These are phyloP conservation scores for Solanum infundibuliforme DNA, from an alignment of 257 asterid species.

Conservation along the genomic window DNA sequence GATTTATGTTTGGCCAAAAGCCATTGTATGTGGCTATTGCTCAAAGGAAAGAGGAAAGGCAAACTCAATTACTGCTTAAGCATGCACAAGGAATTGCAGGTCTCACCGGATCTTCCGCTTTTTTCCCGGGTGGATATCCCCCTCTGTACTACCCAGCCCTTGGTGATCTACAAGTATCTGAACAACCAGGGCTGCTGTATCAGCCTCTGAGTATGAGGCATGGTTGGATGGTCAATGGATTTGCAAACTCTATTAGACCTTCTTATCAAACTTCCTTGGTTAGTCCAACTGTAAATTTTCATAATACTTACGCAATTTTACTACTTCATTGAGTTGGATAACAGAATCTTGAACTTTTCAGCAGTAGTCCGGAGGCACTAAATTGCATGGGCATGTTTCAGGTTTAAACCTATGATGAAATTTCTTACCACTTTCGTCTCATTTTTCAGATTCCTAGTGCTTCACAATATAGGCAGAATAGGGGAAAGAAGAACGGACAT, in stretches of 20 bases:
- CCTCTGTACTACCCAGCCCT: constrained; percentile 49
- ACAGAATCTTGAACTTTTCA: background rate
- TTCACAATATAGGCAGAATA: constrained; percentile 46
- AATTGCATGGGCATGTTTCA: background rate
- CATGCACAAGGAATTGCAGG: constrained; percentile 52
- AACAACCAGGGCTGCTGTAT: constrained; percentile 42
- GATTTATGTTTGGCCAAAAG: constrained; percentile 55
- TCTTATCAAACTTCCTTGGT: constrained; percentile 47
- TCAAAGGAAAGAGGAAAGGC: constrained; percentile 83
- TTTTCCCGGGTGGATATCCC: constrained; percentile 54
- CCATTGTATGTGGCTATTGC: constrained; percentile 75
- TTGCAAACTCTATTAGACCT: constrained; percentile 33
- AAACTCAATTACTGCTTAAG: constrained; percentile 45
- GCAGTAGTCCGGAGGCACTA: background rate
- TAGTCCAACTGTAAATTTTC: constrained; percentile 10
- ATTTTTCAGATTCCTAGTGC: constrained; percentile 34
- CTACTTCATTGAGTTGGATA: background rate
- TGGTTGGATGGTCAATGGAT: constrained; percentile 61
- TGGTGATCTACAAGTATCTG: constrained; percentile 39
- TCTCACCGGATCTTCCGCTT: constrained; percentile 38
- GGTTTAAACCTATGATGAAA: background rate
- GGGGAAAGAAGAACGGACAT: constrained; percentile 49
- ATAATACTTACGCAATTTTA: background rate
- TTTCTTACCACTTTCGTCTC: background rate
- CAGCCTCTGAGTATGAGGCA: constrained; percentile 51